phyloP scores from a whole-genome alignment of 805 yeast species.

The Suhomyces canberraensis region DNA sequence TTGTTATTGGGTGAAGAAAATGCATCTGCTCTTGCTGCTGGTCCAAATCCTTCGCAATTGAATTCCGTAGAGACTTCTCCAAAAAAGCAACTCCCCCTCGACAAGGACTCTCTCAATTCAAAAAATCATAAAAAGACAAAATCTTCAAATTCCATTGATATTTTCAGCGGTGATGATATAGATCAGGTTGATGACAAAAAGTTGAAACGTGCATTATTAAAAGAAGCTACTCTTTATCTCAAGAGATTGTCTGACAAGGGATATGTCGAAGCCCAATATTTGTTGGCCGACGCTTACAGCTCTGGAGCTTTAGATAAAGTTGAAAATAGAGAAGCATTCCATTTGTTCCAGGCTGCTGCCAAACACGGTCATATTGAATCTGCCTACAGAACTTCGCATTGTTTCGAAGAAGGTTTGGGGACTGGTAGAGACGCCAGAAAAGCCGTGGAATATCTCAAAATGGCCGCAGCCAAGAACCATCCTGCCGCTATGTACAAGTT shows the following conservation, averaged over 20 bases:
- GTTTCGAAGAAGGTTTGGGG: conserved; percentile 93
- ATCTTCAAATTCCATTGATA: conserved; percentile 19
- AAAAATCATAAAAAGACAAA: conserved; percentile 20
- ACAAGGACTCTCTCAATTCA: conserved; percentile 3
- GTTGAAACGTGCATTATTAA: conserved; percentile 55
- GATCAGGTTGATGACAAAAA: conserved; percentile 14
- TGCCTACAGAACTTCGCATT: conserved; percentile 85
- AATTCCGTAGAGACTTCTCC: conserved; percentile 19
- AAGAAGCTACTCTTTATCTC: conserved; percentile 73
- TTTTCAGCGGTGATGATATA: conserved; percentile 9
- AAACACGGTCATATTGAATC: conserved; percentile 91
- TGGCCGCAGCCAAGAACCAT: conserved; percentile 88
- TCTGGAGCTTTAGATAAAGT: conserved; percentile 81
- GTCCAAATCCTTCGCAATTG: conserved; percentile 7
- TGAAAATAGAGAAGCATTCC: conserved; percentile 73
- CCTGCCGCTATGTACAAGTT: conserved; percentile 96
- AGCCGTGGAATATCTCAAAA: conserved; percentile 75
- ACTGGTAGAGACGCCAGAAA: conserved; percentile 84
- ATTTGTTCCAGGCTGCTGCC: conserved; percentile 82
- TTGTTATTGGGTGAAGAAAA: conserved; percentile 48
- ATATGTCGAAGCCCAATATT: conserved; percentile 84
- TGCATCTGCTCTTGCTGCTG: conserved; percentile 1
- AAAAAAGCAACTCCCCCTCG: conserved; percentile 4
- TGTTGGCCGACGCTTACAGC: conserved; percentile 84
- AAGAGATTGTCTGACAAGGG: conserved; percentile 75